Base-by-base conservation (phyloP, 768 basidiomycete genomes). In the Xerocomellus dryophilus region DNA sequence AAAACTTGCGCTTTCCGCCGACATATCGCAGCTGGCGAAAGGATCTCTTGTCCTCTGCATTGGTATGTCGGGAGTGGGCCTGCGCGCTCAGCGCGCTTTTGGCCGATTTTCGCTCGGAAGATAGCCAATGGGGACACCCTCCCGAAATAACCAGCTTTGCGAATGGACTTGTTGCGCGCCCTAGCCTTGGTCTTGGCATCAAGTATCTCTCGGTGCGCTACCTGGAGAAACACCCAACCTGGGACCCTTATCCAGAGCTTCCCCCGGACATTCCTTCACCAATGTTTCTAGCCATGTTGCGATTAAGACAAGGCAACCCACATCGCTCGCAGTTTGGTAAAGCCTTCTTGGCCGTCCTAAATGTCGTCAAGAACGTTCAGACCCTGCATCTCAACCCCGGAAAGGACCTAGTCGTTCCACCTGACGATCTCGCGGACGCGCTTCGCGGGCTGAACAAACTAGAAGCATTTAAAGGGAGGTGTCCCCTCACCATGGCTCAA, bases 51-150 rank as follows among this genome's bases (percentile, higher is more conserved):
- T 53, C 38, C 12, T 47, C 18, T 34, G 57, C 57, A 9, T 43
- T 47, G 45, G 57, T 59, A 7, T 60, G 59, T 14, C 51, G 40
- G 23, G 31, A 47, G 25, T 59, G 59, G 59, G 36, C 39, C 1
- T 60, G 58, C 12, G 58, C 58, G 17, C 59, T 60, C 46, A 10
- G 43, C 58, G 1, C 39, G 9, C 43, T 60, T 12, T 23, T 51
- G 50, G n/a, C 23, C 35, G 53, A 60, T 25, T 60, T 60, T 46
- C 47, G 49, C 41, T 48, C 31, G 21, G 5, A n/a, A 7, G 29
- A 43, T 1, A 17, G 1, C 18, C 48, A 47, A 25, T 23, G 8
- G 10, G 43, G 46, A 21, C 4, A 48, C 11, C 53, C 52, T 12
- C 50, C 59, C 11, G 59, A 61, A 20, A 36, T 61, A 34, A 10